Evolutionary conservation across 2,329 filamentous ascomycete species (phyloP).

Genomic region (Lecanoromycetidae sp.): DNA sequence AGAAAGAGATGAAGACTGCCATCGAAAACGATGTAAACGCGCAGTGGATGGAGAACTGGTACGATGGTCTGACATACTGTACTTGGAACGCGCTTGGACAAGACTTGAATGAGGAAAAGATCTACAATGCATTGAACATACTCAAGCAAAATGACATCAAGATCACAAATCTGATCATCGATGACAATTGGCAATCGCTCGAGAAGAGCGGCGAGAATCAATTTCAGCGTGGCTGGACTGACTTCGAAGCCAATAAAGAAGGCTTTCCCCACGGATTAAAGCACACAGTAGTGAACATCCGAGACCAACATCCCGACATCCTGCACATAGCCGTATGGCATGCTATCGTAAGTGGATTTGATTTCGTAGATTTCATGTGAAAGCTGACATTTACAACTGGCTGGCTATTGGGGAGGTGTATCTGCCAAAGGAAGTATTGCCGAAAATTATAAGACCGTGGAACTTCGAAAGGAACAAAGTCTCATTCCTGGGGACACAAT

Average conservation of each 20-base stretch:
- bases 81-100: conserved; percentile 94
- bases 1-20: conserved; percentile 36
- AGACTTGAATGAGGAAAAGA: conserved; percentile 64
- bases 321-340: conserved; percentile 91
- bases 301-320: conserved; percentile 57
- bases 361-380: neutral
- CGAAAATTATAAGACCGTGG: conserved; percentile 61
- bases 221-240: conserved; percentile 51
- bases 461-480: conserved; percentile 38
- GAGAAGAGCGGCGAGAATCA: conserved; percentile 43
- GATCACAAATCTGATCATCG: conserved; percentile 79
- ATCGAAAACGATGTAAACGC: conserved; percentile 39
- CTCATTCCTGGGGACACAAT: conserved; percentile 50
- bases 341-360: conserved; percentile 46
- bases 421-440: conserved; percentile 62
- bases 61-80: conserved; percentile 85
- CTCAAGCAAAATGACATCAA: conserved; percentile 61
- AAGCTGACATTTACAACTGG: conserved; percentile 1
- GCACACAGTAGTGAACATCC: conserved; percentile 55
- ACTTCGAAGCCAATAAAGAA: conserved; percentile 72
- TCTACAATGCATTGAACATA: conserved; percentile 60
- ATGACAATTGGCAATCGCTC: conserved; percentile 90
- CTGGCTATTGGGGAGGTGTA: conserved; percentile 83
- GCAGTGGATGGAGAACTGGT: conserved; percentile 75
- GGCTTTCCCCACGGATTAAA: conserved; percentile 74